Percentiles rank a stretch among this genome's conserved stretches.
phyloP scores from a whole-genome alignment of 805 yeast genomes.

The Torulaspora quercuum region DNA sequence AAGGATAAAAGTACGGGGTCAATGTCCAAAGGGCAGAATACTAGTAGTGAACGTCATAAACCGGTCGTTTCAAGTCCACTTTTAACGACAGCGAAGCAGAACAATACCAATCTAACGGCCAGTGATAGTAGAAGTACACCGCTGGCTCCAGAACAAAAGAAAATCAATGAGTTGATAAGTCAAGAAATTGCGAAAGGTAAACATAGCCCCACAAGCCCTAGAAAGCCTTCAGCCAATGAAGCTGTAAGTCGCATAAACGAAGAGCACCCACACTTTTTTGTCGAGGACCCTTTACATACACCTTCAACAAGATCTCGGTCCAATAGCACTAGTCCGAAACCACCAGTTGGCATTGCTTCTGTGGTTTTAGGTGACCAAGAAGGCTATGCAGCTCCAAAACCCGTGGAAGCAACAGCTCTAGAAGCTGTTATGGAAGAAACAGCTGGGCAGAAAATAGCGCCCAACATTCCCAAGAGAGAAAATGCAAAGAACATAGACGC shows the following conservation, averaged over 20 bases:
- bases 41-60: slow-evolving; percentile 12
- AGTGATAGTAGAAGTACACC: slow-evolving; percentile 4
- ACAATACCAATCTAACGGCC: slow-evolving; percentile 1
- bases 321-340: slow-evolving; percentile 24
- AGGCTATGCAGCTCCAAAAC: slow-evolving; percentile 9
- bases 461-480: slow-evolving; percentile 37
- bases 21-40: not conserved
- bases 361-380: slow-evolving; percentile 10
- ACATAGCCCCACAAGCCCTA: slow-evolving; percentile 1
- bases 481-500: slow-evolving; percentile 53
- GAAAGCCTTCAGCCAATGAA: slow-evolving; percentile 1
- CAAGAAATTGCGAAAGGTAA: slow-evolving; percentile 8
- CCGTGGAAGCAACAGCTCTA: slow-evolving; percentile 6
- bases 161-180: slow-evolving; percentile 10
- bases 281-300: slow-evolving; percentile 60
- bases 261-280: slow-evolving; percentile 76
- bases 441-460: slow-evolving; percentile 16
- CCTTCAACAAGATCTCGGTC: slow-evolving; percentile 24
- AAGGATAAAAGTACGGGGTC: slow-evolving; percentile 9
- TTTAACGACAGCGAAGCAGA: slow-evolving; percentile 9
- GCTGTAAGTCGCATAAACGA: slow-evolving; percentile 28
- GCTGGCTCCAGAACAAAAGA: slow-evolving; percentile 8
- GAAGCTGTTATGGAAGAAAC: slow-evolving; percentile 16
- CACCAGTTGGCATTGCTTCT: slow-evolving; percentile 13
- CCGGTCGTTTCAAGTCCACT: slow-evolving; percentile 13